Evolutionary conservation across 1,139 yeast species (phyloP), one percentile per base, ranked within the genome.

Genomic region (Suhomyces coccinellae): DNA sequence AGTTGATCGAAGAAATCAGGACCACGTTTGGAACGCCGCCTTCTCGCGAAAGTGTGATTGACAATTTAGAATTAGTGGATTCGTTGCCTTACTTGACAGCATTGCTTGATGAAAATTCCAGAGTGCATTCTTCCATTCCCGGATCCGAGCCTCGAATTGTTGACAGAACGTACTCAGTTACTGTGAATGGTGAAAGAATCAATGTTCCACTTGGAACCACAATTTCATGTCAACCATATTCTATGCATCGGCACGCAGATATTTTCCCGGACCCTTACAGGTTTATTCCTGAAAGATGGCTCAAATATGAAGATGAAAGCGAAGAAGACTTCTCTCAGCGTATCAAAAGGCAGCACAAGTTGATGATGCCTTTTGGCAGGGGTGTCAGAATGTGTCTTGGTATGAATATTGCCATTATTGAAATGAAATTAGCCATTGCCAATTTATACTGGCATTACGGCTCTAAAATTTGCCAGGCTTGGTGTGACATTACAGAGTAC

Each of bases 371-470:
- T 0, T 85, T 85, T 67, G 90, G 91, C 1, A 78, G 81, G 38
- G 91, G 91, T 2, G 73, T 82, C n/a, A 67, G 90, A 49, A 83
- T 83, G 90, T 85, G 91, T 55, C 66, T 83, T 45, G 91, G 91
- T 0, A 78, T 82, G 83, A 75, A 84, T 55, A 65, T 85, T 45
- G 91, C 90, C 0, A 62, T 79, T 29, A 78, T 80, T 37, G 91
- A 84, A 58, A 82, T 85, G 72, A 84, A 83, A 56, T 57, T 83
- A 37, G 75, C 79, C 8, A 58, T 81, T 24, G 80, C 83, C 12
- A 73, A 75, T 46, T 61, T 84, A 12, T 80, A 83, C 58, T 72
- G 79, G 69, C 71, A 75, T 33, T 84, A 62, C 54, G 50, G 54
- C 6, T 63, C 72, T 13, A 50, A 53, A 14, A 56, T 77, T 6